Conservation (phyloP, 805 yeast species). For the Pichia californica region DNA sequence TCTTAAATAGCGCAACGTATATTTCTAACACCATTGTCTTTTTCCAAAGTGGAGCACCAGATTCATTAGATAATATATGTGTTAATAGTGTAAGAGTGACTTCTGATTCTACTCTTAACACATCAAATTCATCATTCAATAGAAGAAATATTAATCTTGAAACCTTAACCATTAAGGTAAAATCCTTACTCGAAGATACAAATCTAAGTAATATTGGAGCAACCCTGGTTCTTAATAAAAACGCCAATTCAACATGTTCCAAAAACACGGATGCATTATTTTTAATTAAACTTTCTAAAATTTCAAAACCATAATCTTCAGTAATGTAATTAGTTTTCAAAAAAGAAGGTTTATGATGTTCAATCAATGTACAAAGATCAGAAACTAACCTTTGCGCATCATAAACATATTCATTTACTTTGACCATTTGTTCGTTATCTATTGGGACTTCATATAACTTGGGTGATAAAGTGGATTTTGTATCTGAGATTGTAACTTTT, state of each 20-base stretch:
- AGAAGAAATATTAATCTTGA: constrained; percentile 63
- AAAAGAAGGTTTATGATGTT: constrained; percentile 48
- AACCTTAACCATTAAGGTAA: constrained; percentile 68
- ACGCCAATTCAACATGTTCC: constrained; percentile 56
- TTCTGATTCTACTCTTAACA: constrained; percentile 71
- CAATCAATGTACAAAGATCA: constrained; percentile 67
- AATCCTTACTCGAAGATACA: constrained; percentile 51
- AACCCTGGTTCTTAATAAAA: constrained; percentile 56
- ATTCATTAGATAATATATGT: constrained; percentile 57
- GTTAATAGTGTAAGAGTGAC: constrained; percentile 70
- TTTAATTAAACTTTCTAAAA: constrained; percentile 70
- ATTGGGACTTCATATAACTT: constrained; percentile 34
- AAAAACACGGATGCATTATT: constrained; percentile 54
- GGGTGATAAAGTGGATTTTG: constrained; percentile 16
- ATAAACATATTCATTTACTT: constrained; percentile 46
- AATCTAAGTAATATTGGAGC: constrained; percentile 72
- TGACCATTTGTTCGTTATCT: constrained; percentile 38
- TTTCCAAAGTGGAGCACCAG: constrained; percentile 63
- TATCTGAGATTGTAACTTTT: constrained; percentile 40
- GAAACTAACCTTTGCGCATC: constrained; percentile 67
- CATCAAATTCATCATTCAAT: constrained; percentile 52
- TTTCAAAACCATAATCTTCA: constrained; percentile 69
- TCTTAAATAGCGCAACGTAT: constrained; percentile 51
- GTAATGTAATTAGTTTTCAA: constrained; percentile 47
- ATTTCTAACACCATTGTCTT: constrained; percentile 68